Base-by-base conservation (phyloP, 768 basidiomycete genomes). In the Lactarius trivialis region DNA sequence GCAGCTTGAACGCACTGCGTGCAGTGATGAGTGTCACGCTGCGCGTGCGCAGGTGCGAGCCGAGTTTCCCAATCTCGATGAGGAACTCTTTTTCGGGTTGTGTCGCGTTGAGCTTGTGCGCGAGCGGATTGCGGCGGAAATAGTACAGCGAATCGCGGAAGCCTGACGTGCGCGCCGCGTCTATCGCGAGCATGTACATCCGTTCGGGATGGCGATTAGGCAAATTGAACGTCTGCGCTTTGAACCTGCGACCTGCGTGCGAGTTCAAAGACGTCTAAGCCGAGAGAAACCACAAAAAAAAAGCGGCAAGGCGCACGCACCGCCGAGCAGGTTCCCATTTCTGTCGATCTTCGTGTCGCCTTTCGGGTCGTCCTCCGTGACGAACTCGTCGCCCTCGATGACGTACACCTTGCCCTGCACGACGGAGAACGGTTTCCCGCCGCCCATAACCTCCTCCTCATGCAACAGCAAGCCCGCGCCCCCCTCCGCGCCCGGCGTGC, bases 101-200 rank as follows among this genome's bases (percentile, higher is more conserved):
- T 0, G 88, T 90, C 34, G 93, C 92, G 65, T 88, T 88, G 63
- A 97, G 81, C 74, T 98, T 98, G 78, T 94, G 80, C 17, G 96
- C 89, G 32, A 93, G 84, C 0, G 85, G 84, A 66, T 96, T 97
- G 7, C 93, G 83, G 3, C 97, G 88, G 75, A 98, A 95, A 74
- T 98, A 98, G 74, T 98, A 97, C n/a, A 98, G 77, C 9, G 97
- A 98, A 73, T 98, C 97, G 53, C 93, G 84, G 75, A 93, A 98
- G 4, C 97, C 97, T 21, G 93, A 95, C 9, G 92, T 91, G 30
- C 96, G 85, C 0, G 97, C 97, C 3, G 94, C 96, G 70, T 99
- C 97, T 61, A 99, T 98, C 24, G 96, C 94, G 45, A 98, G 89
- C 84, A 97, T 91, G 76, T 97, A 99, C 63, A 84, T 79, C 50